phyloP scores from a whole-genome alignment of 179 eudicot genomes.

The Amaranthus tricolor region DNA sequence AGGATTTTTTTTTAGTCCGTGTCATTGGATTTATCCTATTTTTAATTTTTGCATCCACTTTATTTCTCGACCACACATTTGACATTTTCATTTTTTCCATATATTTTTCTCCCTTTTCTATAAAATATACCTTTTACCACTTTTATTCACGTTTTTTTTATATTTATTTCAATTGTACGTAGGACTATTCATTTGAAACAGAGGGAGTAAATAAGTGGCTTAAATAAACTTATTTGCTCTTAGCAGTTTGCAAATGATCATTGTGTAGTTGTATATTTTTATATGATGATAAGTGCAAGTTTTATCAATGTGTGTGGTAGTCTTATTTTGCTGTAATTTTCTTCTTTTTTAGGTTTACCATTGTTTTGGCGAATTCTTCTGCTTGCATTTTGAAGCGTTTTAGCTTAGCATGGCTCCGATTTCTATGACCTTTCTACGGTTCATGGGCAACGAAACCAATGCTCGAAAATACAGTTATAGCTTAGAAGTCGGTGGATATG shows the following conservation, averaged over 20 bases:
- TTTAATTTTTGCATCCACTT: too few relatives aligned
- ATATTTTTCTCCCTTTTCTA: too few relatives aligned
- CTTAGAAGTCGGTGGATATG: conserved; percentile 45
- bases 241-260: neutral
- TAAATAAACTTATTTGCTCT: too few relatives aligned
- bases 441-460: conserved; percentile 48
- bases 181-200: too few relatives aligned
- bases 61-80: too few relatives aligned
- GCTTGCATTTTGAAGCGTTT: conserved; percentile 48
- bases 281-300: neutral
- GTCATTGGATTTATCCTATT: too few relatives aligned
- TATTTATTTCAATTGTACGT: too few relatives aligned
- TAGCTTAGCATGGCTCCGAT: conserved; percentile 47
- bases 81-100: too few relatives aligned
- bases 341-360: conserved; percentile 31
- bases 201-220: too few relatives aligned
- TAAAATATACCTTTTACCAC: too few relatives aligned
- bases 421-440: conserved; percentile 47
- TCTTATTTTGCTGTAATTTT: neutral
- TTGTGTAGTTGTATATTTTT: neutral
- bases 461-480: conserved; percentile 39
- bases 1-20: too few relatives aligned
- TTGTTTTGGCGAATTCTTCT: conserved; percentile 44
- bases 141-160: too few relatives aligned
- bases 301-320: neutral